Evolutionary conservation across 2,329 filamentous ascomycete genomes (phyloP).

Genomic region (Cyphellophora attinorum): DNA sequence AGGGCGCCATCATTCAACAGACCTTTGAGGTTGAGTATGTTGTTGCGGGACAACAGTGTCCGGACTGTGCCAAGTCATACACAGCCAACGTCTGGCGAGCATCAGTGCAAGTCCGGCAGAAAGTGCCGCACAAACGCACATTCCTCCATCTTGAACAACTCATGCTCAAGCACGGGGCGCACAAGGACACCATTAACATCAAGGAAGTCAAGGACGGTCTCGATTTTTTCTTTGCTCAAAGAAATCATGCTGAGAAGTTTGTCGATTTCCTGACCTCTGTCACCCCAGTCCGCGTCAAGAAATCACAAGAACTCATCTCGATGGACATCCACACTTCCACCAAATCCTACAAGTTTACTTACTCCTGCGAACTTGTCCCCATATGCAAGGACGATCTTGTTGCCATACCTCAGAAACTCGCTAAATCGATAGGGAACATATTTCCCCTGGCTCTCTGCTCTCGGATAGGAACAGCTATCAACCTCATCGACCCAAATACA

Average conservation of each 20-base stretch:
- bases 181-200: slow-evolving; percentile 93
- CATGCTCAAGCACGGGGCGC: slow-evolving; percentile 86
- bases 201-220: slow-evolving; percentile 93
- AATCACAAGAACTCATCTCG: slow-evolving; percentile 87
- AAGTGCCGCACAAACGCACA: slow-evolving; percentile 89
- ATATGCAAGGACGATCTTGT: slow-evolving; percentile 97
- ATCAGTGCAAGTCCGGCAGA: slow-evolving; percentile 88
- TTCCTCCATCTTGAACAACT: slow-evolving; percentile 83
- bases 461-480: slow-evolving; percentile 79
- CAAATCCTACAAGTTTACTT: slow-evolving; percentile 92
- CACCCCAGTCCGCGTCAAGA: slow-evolving; percentile 67
- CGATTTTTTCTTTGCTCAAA: slow-evolving; percentile 85
- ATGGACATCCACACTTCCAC: slow-evolving; percentile 84
- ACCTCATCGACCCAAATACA: slow-evolving; percentile 80
- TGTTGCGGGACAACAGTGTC: slow-evolving; percentile 84
- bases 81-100: slow-evolving; percentile 95
- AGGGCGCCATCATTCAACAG: slow-evolving; percentile 72
- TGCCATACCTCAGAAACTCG: slow-evolving; percentile 81
- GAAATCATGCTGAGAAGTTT: slow-evolving; percentile 87
- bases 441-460: slow-evolving; percentile 77
- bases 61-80: slow-evolving; percentile 90
- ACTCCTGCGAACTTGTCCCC: slow-evolving; percentile 78
- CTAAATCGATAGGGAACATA: slow-evolving; percentile 81
- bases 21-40: slow-evolving; percentile 91
- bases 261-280: slow-evolving; percentile 83